Percentiles rank a stretch among this genome's conserved stretches.
Conservation (phyloP, 306 rosid species). For the Albizia julibrissin region DNA sequence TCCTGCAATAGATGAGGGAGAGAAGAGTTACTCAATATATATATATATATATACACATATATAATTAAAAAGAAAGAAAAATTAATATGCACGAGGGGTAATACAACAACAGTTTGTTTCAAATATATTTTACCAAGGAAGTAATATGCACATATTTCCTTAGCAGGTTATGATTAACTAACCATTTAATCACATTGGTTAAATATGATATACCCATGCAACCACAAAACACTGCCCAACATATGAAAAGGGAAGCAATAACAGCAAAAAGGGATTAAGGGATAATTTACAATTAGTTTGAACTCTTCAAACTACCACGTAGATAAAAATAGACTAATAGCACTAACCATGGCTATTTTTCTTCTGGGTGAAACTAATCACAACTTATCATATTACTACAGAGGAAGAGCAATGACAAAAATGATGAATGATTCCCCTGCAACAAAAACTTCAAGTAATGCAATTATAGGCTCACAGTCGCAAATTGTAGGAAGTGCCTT, state of each 20-base stretch:
- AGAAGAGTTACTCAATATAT: slow-evolving; percentile 12
- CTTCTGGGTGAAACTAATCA: not conserved
- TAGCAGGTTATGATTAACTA: slow-evolving; percentile 21
- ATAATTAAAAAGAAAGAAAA: not conserved
- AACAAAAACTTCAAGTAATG: not conserved
- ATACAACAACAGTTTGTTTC: slow-evolving; percentile 1
- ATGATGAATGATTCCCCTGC: not conserved
- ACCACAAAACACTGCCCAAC: not conserved
- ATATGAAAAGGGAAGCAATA: not conserved
- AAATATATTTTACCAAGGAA: slow-evolving; percentile 13
- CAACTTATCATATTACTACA: not conserved
- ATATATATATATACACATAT: not conserved
- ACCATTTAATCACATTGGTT: not conserved
- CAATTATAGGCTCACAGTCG: not conserved
- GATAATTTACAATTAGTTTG: not conserved
- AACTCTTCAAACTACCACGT: not conserved
- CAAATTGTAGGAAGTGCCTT: not conserved
- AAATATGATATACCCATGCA: not conserved
- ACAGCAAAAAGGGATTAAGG: not conserved
- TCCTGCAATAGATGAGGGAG: slow-evolving; percentile 54
- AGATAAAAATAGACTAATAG: not conserved
- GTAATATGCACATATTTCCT: not conserved
- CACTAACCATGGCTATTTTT: not conserved
- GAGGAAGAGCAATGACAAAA: not conserved
- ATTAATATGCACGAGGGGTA: slow-evolving; percentile 3